A percentile compares a stretch with the other conserved stretches of the same genome.
phyloP scores from a whole-genome alignment of 2,329 filamentous ascomycete species.

The Aspergillus niger region DNA sequence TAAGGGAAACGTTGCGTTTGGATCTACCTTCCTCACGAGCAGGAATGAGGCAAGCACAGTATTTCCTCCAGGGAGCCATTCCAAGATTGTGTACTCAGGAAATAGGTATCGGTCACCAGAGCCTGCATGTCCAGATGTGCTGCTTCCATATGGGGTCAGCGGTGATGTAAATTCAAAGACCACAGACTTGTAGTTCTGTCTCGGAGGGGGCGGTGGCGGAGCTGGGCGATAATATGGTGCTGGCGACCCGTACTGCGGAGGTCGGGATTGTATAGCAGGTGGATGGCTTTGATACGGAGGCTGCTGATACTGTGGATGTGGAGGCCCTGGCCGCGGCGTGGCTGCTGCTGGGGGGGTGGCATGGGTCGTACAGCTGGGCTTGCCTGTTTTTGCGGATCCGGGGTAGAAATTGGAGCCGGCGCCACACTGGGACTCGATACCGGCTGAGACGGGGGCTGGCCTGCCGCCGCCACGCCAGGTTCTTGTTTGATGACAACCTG shows the following conservation, averaged over 20 bases:
- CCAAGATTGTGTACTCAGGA: slow-evolving; percentile 52
- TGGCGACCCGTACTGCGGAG: slow-evolving; percentile 36
- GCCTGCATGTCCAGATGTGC: slow-evolving; percentile 42
- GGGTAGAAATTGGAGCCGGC: slow-evolving; percentile 9
- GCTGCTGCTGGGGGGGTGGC: slow-evolving; percentile 22
- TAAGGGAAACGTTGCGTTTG: slow-evolving; percentile 41
- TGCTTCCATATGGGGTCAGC: slow-evolving; percentile 44
- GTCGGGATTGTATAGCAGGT: slow-evolving; percentile 41
- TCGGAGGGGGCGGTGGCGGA: slow-evolving; percentile 36
- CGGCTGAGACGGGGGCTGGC: slow-evolving; percentile 16
- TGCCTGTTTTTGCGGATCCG: slow-evolving; percentile 21
- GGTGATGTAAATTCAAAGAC: slow-evolving; percentile 52
- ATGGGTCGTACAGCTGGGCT: slow-evolving; percentile 6
- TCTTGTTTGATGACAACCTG: slow-evolving; percentile 33
- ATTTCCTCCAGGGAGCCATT: slow-evolving; percentile 49
- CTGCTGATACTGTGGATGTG: slow-evolving; percentile 35
- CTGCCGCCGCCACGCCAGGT: slow-evolving; percentile 17
- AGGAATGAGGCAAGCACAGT: slow-evolving; percentile 52
- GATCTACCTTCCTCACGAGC: slow-evolving; percentile 46
- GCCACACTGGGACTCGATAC: slow-evolving; percentile 18
- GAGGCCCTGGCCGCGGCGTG: slow-evolving; percentile 30
- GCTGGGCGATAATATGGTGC: slow-evolving; percentile 37
- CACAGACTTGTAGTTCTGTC: slow-evolving; percentile 48
- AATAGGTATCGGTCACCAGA: slow-evolving; percentile 53
- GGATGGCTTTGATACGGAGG: slow-evolving; percentile 34